Percentiles rank a stretch among this genome's conserved stretches.
Conservation (phyloP, 345 rosid genomes). For the Rhodamnia rubescens region DNA sequence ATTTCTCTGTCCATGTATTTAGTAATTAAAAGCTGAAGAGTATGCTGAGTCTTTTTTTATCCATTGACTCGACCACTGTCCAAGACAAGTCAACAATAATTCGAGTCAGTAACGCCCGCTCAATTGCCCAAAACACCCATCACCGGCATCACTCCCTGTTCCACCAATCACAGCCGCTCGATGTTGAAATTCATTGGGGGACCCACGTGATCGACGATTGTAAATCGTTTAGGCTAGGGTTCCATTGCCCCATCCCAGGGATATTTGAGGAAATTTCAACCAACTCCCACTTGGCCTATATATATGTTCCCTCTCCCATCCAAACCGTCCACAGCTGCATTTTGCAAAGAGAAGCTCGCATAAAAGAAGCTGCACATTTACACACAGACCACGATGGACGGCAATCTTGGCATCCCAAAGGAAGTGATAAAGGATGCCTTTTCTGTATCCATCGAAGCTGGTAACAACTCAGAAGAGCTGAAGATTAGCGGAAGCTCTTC, state of each 20-base stretch:
- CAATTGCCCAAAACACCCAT: not conserved
- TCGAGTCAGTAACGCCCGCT: not conserved
- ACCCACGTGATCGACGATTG: not conserved
- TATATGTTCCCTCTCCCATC: no score
- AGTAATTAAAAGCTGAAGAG: no score
- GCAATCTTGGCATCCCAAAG: constrained; percentile 3
- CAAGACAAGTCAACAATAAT: not conserved
- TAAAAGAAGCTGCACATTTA: no score
- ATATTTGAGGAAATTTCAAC: no score
- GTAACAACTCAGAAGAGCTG: constrained; percentile 1
- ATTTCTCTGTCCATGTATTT: no score
- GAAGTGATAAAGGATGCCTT: constrained; percentile 29
- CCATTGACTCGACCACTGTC: not conserved
- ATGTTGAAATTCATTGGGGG: not conserved
- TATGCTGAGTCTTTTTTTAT: no score
- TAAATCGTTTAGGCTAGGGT: no score
- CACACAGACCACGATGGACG: no score
- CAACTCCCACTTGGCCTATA: no score
- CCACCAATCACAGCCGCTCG: not conserved
- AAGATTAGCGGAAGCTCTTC: not conserved
- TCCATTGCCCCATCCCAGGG: no score
- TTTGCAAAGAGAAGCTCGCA: no score
- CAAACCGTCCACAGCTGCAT: no score
- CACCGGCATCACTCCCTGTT: not conserved
- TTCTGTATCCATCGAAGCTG: constrained; percentile 18